Base-by-base conservation (phyloP, 331 rosid species). In the Prunus yedoensis region DNA sequence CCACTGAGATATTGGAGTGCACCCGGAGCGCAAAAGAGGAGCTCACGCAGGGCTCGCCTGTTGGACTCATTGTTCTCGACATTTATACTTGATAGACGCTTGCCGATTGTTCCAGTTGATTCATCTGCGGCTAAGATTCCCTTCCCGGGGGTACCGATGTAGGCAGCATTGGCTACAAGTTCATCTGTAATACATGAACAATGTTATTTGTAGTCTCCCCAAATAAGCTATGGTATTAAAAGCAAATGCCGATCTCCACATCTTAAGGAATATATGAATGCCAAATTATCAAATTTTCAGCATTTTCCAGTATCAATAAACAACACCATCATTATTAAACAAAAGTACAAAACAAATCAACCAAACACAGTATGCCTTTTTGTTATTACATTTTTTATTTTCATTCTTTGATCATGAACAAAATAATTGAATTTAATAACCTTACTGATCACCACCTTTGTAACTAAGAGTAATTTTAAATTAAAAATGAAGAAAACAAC, bases 101-200 rank as follows among this genome's bases (percentile, higher is more conserved):
- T 95, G 21, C 97, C 99, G 7, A 95, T 95, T 18, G 97, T 92
- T 14, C 97, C 97, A 0, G 97, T 92, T 12, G 97, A 88, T 51
- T 95, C 97, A 23, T 95, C 99, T 8, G 99, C 99, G 18, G 97
- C 97, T 25, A 95, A 96, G 57, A 95, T 95, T 71, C 99, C 99
- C 91, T 95, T 95, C 53, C 97, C 97, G 3, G 97, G 99, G 74
- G 88, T 82, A 12, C 92, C 97, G 73, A 95, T 90, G 83, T 92
- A 90, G 15, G 89, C 77, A 18, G 99, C 97, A 83, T 92, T 95
- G 46, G 86, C 91, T 69, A 89, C 88, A 11, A 94, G 91, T 76
- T 94, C 99, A 81, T 90, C 97, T 94, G 84, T 69, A 81, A 54
- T 62, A 32, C 46, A 62, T 62, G 13, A 17, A 14, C 0, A n/a